Percentiles rank a stretch among this genome's conserved stretches.
Evolutionary conservation across 2,329 filamentous ascomycete genomes (phyloP).

Genomic region (Fusarium anthophilum): DNA sequence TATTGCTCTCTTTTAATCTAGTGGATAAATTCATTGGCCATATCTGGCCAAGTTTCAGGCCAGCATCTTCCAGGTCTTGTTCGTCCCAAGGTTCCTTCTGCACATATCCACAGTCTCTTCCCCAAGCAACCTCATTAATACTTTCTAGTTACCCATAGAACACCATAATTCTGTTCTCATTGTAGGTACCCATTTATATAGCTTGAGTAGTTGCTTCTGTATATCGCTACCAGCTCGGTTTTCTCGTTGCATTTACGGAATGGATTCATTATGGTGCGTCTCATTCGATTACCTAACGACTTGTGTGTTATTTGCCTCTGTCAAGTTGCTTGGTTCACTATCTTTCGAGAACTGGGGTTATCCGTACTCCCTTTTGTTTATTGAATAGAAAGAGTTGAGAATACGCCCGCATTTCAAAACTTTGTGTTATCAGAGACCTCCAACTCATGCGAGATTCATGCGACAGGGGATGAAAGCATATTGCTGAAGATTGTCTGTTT

Average conservation of each 20-base stretch:
- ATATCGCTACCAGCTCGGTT: background rate
- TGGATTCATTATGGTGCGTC: no score
- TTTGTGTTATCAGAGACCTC: no score
- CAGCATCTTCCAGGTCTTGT: background rate
- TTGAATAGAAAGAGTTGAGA: no score
- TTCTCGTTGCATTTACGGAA: background rate
- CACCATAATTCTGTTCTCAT: background rate
- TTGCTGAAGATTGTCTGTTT: no score
- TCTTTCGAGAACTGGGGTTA: no score
- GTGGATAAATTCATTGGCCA: background rate
- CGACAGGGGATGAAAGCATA: no score
- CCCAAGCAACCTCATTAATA: background rate
- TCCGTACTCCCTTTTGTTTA: no score
- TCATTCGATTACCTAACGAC: no score
- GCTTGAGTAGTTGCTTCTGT: background rate
- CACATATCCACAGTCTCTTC: background rate
- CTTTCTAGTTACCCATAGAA: background rate
- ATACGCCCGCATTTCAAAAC: no score
- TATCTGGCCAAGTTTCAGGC: background rate
- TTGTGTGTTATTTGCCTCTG: no score
- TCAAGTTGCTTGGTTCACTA: no score
- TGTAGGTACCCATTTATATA: background rate
- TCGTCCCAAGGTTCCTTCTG: background rate
- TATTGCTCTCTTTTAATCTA: fast-evolving
- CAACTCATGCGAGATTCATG: no score